These are phyloP conservation scores for Corymbia citriodora DNA, from an alignment of 441 rosid genomes.

Conservation along the genomic window DNA sequence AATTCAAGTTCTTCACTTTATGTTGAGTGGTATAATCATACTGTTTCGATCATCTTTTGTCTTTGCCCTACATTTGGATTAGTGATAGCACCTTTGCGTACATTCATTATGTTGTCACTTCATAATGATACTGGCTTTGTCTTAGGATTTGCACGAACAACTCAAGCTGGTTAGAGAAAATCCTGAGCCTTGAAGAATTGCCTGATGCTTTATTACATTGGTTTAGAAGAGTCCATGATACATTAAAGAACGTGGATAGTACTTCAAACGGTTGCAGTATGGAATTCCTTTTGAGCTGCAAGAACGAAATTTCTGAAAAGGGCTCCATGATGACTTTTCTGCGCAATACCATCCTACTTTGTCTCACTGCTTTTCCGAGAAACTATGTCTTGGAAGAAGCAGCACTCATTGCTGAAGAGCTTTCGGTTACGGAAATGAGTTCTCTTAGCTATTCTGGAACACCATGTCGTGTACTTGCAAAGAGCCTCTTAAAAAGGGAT, in stretches of 20 bases:
- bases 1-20: not conserved
- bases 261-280: conserved; percentile 27
- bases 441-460: conserved; percentile 47
- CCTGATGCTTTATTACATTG: conserved; percentile 47
- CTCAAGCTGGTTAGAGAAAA: conserved; percentile 76
- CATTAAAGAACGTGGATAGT: conserved; percentile 21
- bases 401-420: conserved; percentile 85
- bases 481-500: conserved; percentile 81
- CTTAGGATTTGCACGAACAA: conserved; percentile 75
- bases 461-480: conserved; percentile 83
- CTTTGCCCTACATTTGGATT: not conserved
- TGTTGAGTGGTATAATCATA: not conserved
- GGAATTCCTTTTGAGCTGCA: conserved; percentile 41
- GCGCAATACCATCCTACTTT: conserved; percentile 76
- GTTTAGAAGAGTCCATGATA: conserved; percentile 43
- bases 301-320: conserved; percentile 35
- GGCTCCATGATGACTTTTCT: conserved; percentile 74
- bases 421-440: conserved; percentile 46
- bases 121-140: not conserved
- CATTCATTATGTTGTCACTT: not conserved
- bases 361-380: conserved; percentile 74
- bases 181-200: conserved; percentile 53
- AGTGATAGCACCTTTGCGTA: not conserved
- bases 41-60: not conserved
- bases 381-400: conserved; percentile 79